Percentiles rank a stretch among this genome's conserved stretches.
phyloP scores from a whole-genome alignment of 345 rosid species.

The Triadica sebifera region DNA sequence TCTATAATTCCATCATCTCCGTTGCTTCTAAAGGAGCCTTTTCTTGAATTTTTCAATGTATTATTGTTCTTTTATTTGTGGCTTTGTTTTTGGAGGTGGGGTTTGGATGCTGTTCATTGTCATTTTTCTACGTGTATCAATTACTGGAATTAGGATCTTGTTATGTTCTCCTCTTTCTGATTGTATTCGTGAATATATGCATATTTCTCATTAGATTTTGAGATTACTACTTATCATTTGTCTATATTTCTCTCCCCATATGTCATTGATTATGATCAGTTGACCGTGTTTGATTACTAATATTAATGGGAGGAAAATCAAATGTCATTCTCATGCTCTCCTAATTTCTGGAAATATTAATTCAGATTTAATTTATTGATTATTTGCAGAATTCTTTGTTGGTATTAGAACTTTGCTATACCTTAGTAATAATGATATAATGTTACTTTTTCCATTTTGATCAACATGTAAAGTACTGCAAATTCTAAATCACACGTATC shows the following conservation, averaged over 20 bases:
- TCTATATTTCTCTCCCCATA: not conserved
- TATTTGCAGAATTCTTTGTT: not conserved
- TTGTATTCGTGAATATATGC: not conserved
- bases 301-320: not conserved
- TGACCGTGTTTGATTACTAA: not conserved
- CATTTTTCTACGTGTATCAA: not conserved
- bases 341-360: not conserved
- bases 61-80: too few relatives aligned
- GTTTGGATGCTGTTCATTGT: not conserved
- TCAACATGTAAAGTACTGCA: constrained; percentile 61
- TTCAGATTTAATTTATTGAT: not conserved
- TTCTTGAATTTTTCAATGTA: too few relatives aligned
- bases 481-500: constrained; percentile 46
- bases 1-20: too few relatives aligned
- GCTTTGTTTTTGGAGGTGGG: too few relatives aligned
- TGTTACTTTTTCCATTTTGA: constrained; percentile 10
- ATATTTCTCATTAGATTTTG: not conserved
- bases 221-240: not conserved
- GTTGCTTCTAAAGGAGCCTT: too few relatives aligned
- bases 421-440: not conserved
- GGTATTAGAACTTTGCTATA: not conserved
- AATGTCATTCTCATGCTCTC: not conserved
- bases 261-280: not conserved
- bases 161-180: not conserved
- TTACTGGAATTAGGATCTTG: not conserved